Conservation (phyloP, 2,329 filamentous ascomycete genomes). For the Ophiocordyceps sinensis region DNA sequence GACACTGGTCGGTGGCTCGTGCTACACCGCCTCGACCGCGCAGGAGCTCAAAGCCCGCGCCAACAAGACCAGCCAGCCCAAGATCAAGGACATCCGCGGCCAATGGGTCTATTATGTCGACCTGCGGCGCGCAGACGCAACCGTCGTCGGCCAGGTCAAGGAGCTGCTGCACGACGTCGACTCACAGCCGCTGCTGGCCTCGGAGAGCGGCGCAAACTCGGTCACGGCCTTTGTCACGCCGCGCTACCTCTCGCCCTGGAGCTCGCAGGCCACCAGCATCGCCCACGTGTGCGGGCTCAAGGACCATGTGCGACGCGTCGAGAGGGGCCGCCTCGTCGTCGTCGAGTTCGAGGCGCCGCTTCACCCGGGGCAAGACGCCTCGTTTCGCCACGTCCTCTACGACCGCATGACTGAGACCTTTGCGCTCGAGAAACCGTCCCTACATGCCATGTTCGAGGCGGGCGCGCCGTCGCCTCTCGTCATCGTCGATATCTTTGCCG, state of each 20-base stretch:
- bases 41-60: constrained; percentile 29
- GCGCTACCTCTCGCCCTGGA: constrained; percentile 89
- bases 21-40: constrained; percentile 32
- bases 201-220: constrained; percentile 26
- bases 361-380: constrained; percentile 30
- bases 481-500: constrained; percentile 59
- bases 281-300: constrained; percentile 79
- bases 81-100: constrained; percentile 34
- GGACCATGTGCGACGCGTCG: constrained; percentile 58
- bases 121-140: constrained; percentile 31
- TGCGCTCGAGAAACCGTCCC: constrained; percentile 48
- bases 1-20: constrained; percentile 27
- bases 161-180: constrained; percentile 29
- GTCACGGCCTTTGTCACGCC: constrained; percentile 61
- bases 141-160: constrained; percentile 29
- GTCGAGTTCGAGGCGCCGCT: constrained; percentile 40
- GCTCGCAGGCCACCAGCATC: constrained; percentile 88
- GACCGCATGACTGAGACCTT: constrained; percentile 95
- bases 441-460: constrained; percentile 68
- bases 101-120: constrained; percentile 55
- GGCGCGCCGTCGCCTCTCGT: constrained; percentile 46
- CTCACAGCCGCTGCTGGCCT: constrained; percentile 10
- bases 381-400: constrained; percentile 58
- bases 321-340: constrained; percentile 70
- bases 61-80: constrained; percentile 25